A percentile compares a stretch with the other conserved stretches of the same genome.
Conservation (phyloP, 352 stramenopile species). For the Phytophthora citrophthora region DNA sequence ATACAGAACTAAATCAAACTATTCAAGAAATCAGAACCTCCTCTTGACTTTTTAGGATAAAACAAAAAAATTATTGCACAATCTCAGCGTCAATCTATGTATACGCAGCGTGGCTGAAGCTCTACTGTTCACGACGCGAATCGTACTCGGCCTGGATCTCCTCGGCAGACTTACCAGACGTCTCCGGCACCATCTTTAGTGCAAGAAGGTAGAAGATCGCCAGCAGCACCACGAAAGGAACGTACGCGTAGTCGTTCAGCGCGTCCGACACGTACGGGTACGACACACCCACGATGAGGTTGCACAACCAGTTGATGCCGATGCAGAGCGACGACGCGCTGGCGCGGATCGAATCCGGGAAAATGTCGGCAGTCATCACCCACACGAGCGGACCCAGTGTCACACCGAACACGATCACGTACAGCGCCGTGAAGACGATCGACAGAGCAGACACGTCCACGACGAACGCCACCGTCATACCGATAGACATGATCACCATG, state of each 20-base stretch:
- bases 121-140: not conserved
- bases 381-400: not conserved
- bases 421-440: not conserved
- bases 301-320: not conserved
- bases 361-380: slow-evolving; percentile 1
- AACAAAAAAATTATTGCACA: too few species aligned
- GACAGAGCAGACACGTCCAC: not conserved
- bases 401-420: not conserved
- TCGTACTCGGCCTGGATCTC: slow-evolving; percentile 1
- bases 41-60: too few species aligned
- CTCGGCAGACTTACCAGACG: not conserved
- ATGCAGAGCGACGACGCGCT: not conserved
- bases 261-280: slow-evolving; percentile 1
- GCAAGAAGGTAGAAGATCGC: not conserved
- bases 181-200: not conserved
- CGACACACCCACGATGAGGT: slow-evolving; percentile 1
- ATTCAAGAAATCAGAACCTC: too few species aligned
- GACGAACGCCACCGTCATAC: slow-evolving; percentile 1
- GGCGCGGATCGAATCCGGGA: not conserved
- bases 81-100: too few species aligned
- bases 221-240: not conserved
- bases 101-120: not conserved
- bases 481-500: not conserved
- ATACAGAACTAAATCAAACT: too few species aligned
- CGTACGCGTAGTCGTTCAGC: not conserved